Evolutionary conservation across 306 rosid species (phyloP).

Genomic region (Cicer arietinum): DNA sequence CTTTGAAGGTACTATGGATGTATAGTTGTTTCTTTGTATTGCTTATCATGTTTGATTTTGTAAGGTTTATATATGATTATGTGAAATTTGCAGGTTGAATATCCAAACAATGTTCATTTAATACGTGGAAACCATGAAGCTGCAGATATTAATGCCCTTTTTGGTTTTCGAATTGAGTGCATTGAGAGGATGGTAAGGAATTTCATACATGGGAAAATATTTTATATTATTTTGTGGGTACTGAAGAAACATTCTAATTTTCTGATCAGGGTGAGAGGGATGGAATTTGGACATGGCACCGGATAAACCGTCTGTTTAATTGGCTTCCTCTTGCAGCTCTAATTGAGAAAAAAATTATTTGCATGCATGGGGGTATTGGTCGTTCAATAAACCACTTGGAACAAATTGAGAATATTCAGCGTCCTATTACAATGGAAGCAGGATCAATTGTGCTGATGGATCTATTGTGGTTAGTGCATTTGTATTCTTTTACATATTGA

Average conservation of each 20-base stretch:
- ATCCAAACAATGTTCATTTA: slow-evolving; percentile 84
- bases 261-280: slow-evolving; percentile 89
- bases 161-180: slow-evolving; percentile 98
- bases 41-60: slow-evolving; percentile 39
- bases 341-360: slow-evolving; percentile 92
- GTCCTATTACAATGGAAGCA: slow-evolving; percentile 97
- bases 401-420: slow-evolving; percentile 93
- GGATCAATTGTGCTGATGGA: slow-evolving; percentile 99
- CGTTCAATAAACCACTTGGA: slow-evolving; percentile 94
- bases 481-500: slow-evolving; percentile 37
- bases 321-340: slow-evolving; percentile 99
- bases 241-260: slow-evolving; percentile 46
- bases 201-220: slow-evolving; percentile 11
- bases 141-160: slow-evolving; percentile 97
- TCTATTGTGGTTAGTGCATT: slow-evolving; percentile 80
- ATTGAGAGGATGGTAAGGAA: slow-evolving; percentile 88
- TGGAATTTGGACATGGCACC: slow-evolving; percentile 99
- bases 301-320: slow-evolving; percentile 89
- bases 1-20: slow-evolving; percentile 73
- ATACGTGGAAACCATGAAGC: slow-evolving; percentile 99
- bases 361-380: slow-evolving; percentile 99
- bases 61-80: slow-evolving; percentile 19
- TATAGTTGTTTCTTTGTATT: slow-evolving; percentile 28
- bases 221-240: slow-evolving; percentile 38
- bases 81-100: slow-evolving; percentile 80